Conservation (phyloP, 495 filamentous ascomycete genomes). For the Aspergillus leporis region DNA sequence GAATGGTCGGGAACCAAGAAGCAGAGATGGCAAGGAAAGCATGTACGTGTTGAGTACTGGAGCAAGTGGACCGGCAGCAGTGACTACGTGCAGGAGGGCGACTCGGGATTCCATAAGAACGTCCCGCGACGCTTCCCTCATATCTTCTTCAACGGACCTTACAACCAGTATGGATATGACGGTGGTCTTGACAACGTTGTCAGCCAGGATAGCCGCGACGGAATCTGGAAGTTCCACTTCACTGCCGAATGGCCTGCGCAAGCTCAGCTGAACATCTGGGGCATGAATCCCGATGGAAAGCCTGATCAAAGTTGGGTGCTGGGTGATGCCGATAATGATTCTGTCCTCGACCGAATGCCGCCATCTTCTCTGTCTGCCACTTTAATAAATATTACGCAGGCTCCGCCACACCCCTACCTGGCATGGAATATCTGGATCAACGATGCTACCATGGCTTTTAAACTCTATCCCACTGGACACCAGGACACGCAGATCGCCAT, state of each 20-base stretch:
- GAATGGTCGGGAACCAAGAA: conserved; percentile 60
- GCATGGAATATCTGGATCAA: conserved; percentile 57
- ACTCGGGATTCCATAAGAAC: conserved; percentile 41
- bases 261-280: conserved; percentile 68
- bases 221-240: conserved; percentile 60
- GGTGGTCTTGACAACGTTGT: conserved; percentile 58
- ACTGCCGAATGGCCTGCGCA: conserved; percentile 65
- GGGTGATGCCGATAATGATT: conserved; percentile 62
- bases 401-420: conserved; percentile 54
- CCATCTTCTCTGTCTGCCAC: conserved; percentile 56
- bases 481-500: conserved; percentile 56
- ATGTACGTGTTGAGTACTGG: conserved; percentile 70
- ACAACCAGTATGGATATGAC: conserved; percentile 69
- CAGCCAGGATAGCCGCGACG: conserved; percentile 45
- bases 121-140: conserved; percentile 58
- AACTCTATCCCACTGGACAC: conserved; percentile 54
- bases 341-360: conserved; percentile 62
- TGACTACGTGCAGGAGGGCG: conserved; percentile 62
- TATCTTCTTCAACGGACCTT: conserved; percentile 62
- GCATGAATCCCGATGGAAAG: conserved; percentile 63
- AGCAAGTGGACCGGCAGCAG: conserved; percentile 62
- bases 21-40: conserved; percentile 64
- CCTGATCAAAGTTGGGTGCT: conserved; percentile 59
- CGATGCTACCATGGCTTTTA: conserved; percentile 55
- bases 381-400: conserved; percentile 60